Base-by-base conservation (phyloP, 148 eudicot species). In the Beta vulgaris region DNA sequence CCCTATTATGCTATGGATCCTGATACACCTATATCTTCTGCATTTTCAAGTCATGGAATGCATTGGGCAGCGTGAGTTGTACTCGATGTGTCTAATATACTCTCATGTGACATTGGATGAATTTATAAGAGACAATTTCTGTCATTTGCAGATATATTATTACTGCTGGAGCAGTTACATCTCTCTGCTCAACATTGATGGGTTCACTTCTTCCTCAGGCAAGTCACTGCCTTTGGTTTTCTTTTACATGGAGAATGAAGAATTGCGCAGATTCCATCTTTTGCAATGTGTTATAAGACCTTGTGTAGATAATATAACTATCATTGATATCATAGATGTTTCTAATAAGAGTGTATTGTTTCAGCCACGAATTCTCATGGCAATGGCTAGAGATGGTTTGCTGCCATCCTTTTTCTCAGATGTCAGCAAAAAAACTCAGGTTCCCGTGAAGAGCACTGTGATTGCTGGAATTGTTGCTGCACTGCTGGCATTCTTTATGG, bases 381-480 rank as follows among this genome's bases (percentile, higher is more conserved):
- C 97, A 75, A 93, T 93, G 98, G 90, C 98, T 42, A 90, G 98
- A 86, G 97, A 93, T 78, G 98, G 98, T 71, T 77, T 93, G 84
- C 80, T 93, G 77, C 98, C 98, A 62, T 79, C 98, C 29, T 90
- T 93, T 72, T 93, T 93, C 74, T 93, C 95, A 18, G 95, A 93
- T 68, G 91, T 93, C 66, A 87, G 86, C 85, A 85, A 80, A 68
- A 75, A 70, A 61, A 82, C 97, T 34, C 91, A 93, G 83, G 95
- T 93, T 77, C 98, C 98, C 62, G 82, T 93, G 32, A 91, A 93
- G 80, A 77, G 97, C 83, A 93, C 98, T 12, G 49, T 93, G 23
- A 73, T 77, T 61, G 87, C 95, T 54, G 98, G 98, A 71, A 35
- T 86, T 54, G 77, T 85, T 70, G 89, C 97, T 70, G 91, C 95